Evolutionary conservation across 2,329 filamentous ascomycete species (phyloP).

Genomic region (Trichoderma sp.): DNA sequence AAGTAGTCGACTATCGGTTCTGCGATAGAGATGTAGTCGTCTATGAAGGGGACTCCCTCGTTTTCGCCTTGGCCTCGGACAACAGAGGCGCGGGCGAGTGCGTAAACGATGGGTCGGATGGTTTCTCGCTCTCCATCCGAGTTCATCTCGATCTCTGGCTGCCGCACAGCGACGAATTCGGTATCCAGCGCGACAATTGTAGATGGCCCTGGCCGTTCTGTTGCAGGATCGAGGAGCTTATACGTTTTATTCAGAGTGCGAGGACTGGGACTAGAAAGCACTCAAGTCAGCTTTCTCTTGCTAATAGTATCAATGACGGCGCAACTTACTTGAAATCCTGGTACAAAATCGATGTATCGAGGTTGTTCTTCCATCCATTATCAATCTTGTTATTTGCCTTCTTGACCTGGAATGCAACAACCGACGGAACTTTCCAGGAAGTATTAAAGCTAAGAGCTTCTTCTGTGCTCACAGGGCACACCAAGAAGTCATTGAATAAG

Average conservation of each 20-base stretch:
- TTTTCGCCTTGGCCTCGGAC: constrained; percentile 74
- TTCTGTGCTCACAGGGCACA: constrained; percentile 71
- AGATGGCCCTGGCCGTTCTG: constrained; percentile 66
- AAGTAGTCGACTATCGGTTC: constrained; percentile 94
- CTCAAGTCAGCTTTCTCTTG: background rate
- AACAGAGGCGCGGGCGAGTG: constrained; percentile 88
- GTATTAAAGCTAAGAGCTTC: constrained; percentile 89
- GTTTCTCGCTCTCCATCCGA: constrained; percentile 90
- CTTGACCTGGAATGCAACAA: constrained; percentile 83
- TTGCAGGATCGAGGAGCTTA: constrained; percentile 51
- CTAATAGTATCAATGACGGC: background rate
- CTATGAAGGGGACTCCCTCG: constrained; percentile 86
- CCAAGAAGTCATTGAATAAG: constrained; percentile 95
- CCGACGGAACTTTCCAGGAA: constrained; percentile 87
- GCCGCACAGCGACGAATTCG: constrained; percentile 89
- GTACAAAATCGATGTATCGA: constrained; percentile 84
- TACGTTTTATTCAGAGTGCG: constrained; percentile 52
- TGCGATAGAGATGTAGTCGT: constrained; percentile 91
- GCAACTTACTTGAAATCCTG: constrained; percentile 56
- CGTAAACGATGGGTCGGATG: constrained; percentile 84
- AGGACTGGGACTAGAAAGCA: background rate
- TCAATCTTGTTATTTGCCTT: constrained; percentile 78
- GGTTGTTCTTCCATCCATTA: constrained; percentile 75
- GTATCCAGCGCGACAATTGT: constrained; percentile 89
- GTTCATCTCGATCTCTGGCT: constrained; percentile 94